Percentiles rank a stretch among this genome's conserved stretches.
Evolutionary conservation across 768 basidiomycete genomes (phyloP).

Genomic region (Phylloporus scabripes): DNA sequence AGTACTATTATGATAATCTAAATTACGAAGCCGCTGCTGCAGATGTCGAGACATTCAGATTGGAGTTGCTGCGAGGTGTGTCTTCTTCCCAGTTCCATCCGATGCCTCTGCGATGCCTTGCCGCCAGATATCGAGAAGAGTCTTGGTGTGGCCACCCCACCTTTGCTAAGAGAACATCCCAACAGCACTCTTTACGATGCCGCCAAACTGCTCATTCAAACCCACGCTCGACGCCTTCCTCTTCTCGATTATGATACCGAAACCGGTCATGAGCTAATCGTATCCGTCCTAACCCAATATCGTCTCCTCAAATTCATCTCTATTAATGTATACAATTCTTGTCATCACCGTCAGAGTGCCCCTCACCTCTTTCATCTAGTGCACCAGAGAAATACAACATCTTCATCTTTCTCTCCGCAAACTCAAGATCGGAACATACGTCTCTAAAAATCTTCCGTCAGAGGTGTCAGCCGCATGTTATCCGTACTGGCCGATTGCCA

Average conservation of each 20-base stretch:
- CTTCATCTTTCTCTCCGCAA: conserved; percentile 76
- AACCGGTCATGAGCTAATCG: conserved; percentile 92
- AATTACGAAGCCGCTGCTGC: conserved; percentile 79
- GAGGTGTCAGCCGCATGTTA: conserved; percentile 51
- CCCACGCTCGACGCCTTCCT: conserved; percentile 91
- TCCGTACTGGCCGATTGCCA: conserved; percentile 86
- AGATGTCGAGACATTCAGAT: conserved; percentile 88
- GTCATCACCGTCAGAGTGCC: neutral
- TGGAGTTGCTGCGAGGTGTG: conserved; percentile 85
- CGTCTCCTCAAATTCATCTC: conserved; percentile 97
- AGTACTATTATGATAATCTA: conserved; percentile 89
- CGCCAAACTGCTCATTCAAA: conserved; percentile 83
- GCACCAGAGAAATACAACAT: conserved; percentile 75
- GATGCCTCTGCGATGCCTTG: conserved; percentile 5
- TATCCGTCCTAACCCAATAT: conserved; percentile 95
- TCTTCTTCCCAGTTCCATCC: conserved; percentile 11
- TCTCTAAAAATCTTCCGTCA: conserved; percentile 45
- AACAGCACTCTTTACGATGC: conserved; percentile 85
- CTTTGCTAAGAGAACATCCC: conserved; percentile 85
- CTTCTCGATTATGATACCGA: conserved; percentile 90
- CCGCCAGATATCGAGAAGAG: conserved; percentile 84
- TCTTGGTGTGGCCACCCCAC: conserved; percentile 88
- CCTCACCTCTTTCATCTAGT: conserved; percentile 44
- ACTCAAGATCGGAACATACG: conserved; percentile 92
- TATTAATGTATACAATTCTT: conserved; percentile 67